phyloP scores from a whole-genome alignment of 495 filamentous ascomycete species.

The Lasiosphaeria ovina region DNA sequence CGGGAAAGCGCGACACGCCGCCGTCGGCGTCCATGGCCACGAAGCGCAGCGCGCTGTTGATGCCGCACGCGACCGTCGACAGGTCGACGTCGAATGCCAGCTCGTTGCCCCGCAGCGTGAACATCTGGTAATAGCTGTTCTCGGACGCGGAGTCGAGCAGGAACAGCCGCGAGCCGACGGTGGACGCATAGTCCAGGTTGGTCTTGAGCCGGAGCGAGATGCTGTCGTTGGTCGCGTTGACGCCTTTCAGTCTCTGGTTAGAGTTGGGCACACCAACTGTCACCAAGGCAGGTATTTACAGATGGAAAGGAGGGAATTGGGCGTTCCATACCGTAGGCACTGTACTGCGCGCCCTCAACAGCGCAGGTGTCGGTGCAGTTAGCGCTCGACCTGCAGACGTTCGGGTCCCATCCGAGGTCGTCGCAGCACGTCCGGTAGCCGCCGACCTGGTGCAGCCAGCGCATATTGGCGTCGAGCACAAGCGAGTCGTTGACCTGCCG shows the following conservation, averaged over 20 bases:
- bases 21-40: constrained; percentile 54
- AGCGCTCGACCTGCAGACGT: constrained; percentile 28
- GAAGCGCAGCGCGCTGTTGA: constrained; percentile 56
- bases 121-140: constrained; percentile 48
- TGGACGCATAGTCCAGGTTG: constrained; percentile 39
- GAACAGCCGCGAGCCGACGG: constrained; percentile 50
- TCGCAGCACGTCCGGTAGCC: constrained; percentile 39
- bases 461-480: constrained; percentile 46
- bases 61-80: constrained; percentile 44
- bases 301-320: no score
- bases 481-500: constrained; percentile 33
- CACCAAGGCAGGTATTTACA: no score
- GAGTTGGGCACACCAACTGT: neutral
- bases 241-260: constrained; percentile 29
- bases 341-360: constrained; percentile 46
- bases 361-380: constrained; percentile 44
- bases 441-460: constrained; percentile 41
- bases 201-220: constrained; percentile 50
- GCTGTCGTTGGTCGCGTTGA: constrained; percentile 36
- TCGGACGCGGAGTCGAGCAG: constrained; percentile 40
- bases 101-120: constrained; percentile 51
- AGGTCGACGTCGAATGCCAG: constrained; percentile 57
- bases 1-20: constrained; percentile 40
- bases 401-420: constrained; percentile 38
- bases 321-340: constrained; percentile 7